A percentile compares a stretch with the other conserved stretches of the same genome.
These are phyloP conservation scores for Ophiostoma sp. DNA, from an alignment of 2,329 filamentous ascomycete species.

Conservation along the genomic window DNA sequence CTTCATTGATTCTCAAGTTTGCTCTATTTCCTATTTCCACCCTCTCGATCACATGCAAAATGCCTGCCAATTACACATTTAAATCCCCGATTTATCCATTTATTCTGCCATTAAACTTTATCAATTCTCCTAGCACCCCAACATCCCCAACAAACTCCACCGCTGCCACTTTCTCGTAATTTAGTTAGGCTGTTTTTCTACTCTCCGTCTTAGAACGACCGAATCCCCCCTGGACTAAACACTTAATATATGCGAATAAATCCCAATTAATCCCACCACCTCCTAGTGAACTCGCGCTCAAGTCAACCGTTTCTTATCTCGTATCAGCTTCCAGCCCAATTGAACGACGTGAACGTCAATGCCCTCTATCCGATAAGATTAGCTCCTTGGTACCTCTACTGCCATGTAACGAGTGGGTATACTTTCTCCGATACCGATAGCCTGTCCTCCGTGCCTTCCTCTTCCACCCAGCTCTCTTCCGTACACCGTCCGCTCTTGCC, in stretches of 20 bases:
- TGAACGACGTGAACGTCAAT: neutral
- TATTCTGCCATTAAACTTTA: neutral
- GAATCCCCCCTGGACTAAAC: neutral
- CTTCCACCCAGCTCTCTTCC: neutral
- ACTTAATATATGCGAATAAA: neutral
- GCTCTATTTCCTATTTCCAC: neutral
- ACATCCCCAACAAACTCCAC: constrained; percentile 11
- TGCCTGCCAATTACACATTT: neutral
- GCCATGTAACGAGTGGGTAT: neutral
- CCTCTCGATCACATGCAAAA: constrained; percentile 6
- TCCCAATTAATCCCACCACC: neutral
- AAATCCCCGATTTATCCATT: constrained; percentile 9
- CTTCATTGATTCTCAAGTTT: neutral
- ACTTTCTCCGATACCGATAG: neutral
- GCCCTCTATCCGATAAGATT: neutral
- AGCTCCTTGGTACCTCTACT: neutral
- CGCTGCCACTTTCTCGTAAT: neutral
- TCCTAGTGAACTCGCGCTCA: neutral
- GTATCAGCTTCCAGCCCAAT: constrained; percentile 5
- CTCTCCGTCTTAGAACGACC: neutral
- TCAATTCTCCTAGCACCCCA: constrained; percentile 6
- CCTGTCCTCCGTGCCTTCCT: neutral
- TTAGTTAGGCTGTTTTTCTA: neutral
- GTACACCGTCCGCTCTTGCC: neutral
- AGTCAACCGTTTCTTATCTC: constrained; percentile 14